Evolutionary conservation across 345 rosid species (phyloP).

Genomic region (Eucalyptus curtisii): DNA sequence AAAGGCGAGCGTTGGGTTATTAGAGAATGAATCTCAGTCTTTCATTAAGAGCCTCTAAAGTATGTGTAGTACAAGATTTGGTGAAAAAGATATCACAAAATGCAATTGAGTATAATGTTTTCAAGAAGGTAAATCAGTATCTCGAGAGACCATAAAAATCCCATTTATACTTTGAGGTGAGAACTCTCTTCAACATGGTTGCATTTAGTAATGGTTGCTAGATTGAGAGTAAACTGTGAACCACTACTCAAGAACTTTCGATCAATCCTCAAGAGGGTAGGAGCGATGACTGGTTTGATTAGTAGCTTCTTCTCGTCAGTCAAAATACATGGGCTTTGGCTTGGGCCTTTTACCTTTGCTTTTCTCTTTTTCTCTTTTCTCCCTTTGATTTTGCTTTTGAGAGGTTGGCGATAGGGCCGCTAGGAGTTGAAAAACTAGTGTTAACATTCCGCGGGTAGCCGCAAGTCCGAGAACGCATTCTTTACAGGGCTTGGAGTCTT

Average conservation of each 20-base stretch:
- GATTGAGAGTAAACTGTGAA: background rate
- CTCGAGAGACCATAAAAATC: fast-evolving
- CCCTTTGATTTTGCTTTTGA: background rate
- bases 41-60: background rate
- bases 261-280: background rate
- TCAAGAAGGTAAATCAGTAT: fast-evolving
- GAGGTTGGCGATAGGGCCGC: background rate
- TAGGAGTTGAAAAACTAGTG: background rate
- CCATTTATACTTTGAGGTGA: background rate
- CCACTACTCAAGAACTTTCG: background rate
- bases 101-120: fast-evolving
- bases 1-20: background rate
- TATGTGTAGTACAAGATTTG: background rate
- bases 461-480: background rate
- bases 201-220: background rate
- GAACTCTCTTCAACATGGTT: background rate
- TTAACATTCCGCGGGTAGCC: background rate
- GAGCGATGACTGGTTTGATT: background rate
- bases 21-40: background rate
- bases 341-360: background rate
- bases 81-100: background rate
- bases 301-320: background rate
- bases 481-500: background rate
- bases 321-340: background rate
- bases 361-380: background rate